These are phyloP conservation scores for Stachybotrys echinatus DNA, from an alignment of 2,329 filamentous ascomycete species.

Conservation along the genomic window DNA sequence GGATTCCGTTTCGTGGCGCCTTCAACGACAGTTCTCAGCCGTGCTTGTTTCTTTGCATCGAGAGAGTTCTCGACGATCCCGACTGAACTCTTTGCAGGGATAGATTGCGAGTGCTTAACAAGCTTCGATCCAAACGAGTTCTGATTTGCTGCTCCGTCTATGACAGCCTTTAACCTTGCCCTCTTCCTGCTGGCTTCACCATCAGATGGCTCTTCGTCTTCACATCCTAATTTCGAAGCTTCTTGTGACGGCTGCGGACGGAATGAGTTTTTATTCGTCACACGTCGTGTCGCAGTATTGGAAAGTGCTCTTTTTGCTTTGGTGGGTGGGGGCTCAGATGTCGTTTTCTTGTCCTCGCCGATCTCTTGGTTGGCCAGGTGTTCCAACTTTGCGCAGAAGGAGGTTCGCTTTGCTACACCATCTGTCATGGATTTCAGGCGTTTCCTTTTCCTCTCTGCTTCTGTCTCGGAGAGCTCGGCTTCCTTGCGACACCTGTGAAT, in stretches of 20 bases:
- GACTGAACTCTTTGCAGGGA: not conserved
- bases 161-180: not conserved
- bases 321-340: not conserved
- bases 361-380: not conserved
- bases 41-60: not conserved
- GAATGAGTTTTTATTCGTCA: too few relatives aligned
- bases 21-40: not conserved
- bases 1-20: not conserved
- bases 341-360: not conserved
- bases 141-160: not conserved
- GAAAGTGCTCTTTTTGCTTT: not conserved
- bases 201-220: not conserved
- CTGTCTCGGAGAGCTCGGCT: conserved; percentile 29
- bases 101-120: not conserved
- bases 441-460: conserved; percentile 18
- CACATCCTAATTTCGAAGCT: not conserved
- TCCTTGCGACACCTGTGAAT: conserved; percentile 45
- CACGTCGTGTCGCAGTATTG: not conserved
- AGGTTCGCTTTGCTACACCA: not conserved
- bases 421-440: conserved; percentile 13
- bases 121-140: not conserved
- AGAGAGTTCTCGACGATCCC: not conserved
- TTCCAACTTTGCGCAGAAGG: not conserved
- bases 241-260: too few relatives aligned
- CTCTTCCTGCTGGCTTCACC: not conserved